Evolutionary conservation across 352 stramenopile genomes (phyloP), one percentile per base, ranked within the genome.

Genomic region (Globisporangium polare): DNA sequence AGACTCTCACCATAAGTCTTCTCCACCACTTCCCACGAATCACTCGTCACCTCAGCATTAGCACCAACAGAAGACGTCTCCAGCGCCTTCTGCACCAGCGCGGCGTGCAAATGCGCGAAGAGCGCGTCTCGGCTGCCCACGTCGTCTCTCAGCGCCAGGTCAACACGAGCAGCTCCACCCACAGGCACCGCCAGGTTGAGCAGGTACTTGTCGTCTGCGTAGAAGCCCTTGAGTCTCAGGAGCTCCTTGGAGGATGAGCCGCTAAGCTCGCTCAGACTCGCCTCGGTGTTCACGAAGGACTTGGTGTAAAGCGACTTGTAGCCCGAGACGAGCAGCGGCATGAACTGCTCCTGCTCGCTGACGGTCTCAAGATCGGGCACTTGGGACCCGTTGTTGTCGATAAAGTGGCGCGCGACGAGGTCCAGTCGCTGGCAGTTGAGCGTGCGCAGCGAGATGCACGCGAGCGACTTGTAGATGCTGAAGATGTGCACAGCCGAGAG

Each of bases 381-480:
- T 10, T 71, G 53, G 2, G 57, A 22, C 1, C 31, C 33, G 5
- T 15, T 18, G 2, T 61, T 59, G 31, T 63, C 53, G 26, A 89
- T 53, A 64, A 84, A 87, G 47, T 86, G 63, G 35, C 72, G 65
- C 24, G 72, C 58, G 26, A 86, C 68, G 49, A 89, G 66, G 53
- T 91, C 71, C 42, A 89, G 67, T 13, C 81, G 79, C 67, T 90
- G 75, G 42, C 72, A 83, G 61, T 88, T 89, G 41, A 91, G 63
- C n/a, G 82, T 91, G 4, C 73, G 77, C 53, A 91, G 65, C 47
- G 77, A 78, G 20, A 91, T 79, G 54, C 75, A 77, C 20, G 67
- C 63, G 20, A 91, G 71, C 7, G 77, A 83, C 42, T 71, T 78
- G 66, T 88, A 91, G 27, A 83, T 77, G 52, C 71, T 80, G 41